Evolutionary conservation across 139 green algal species (phyloP), one percentile per base, ranked within the genome.

Genomic region (Volvox reticuliferus): DNA sequence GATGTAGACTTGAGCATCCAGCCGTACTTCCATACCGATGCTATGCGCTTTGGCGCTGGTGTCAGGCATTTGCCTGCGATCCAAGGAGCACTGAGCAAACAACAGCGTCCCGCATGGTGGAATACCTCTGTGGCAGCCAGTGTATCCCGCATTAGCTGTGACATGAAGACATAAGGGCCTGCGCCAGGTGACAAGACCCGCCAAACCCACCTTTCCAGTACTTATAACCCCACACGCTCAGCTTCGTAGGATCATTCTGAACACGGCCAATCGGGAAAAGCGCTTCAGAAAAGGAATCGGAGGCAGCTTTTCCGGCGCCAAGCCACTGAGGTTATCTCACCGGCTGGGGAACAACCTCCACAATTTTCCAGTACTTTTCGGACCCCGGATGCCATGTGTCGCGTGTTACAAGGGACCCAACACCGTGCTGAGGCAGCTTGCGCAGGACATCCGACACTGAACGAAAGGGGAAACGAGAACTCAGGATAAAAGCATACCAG

Each of bases 361-460:
- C 86, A 2, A 92, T n/a, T 50, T 92, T 35, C 88, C 88, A 92
- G 22, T 78, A 88, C 44, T 92, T 92, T 0, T 69, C 75, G 36
- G 32, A 26, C 18, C 73, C 79, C 0, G 88, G 88, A 37, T 92
- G 88, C 88, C 88, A 92, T 13, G 88, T 92, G 28, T 92, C 88
- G 5, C 88, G 65, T 14, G 88, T 82, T 35, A 92, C 88, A 79
- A 82, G 65, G 16, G 78, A 33, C 18, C 88, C 88, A 0, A 92
- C 88, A 30, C 88, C 88, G 32, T 92, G 79, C 0, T 67, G 30
- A 1, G 88, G 88, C 12, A 92, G 67, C 79, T 92, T 86, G 17
- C 79, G 79, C 0, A 92, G 61, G 1, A 92, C 21, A 32, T 86
- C 88, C 6, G 62, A 81, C 44, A 92, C 88, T 92, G 88, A 37